phyloP scores from a whole-genome alignment of 768 basidiomycete species.

The Suillus sp. region DNA sequence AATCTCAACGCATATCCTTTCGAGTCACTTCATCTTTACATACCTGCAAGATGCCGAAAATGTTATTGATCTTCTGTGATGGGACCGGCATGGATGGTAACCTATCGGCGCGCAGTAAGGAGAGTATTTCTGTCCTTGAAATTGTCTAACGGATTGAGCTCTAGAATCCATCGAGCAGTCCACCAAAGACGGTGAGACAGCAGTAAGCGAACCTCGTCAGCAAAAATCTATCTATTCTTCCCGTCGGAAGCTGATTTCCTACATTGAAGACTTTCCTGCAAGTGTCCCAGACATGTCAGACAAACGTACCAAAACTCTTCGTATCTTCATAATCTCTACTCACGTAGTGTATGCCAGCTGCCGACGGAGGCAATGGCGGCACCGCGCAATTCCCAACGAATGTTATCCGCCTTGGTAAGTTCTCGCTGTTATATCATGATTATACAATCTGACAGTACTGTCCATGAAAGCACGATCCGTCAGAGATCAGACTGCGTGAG shows the following conservation, averaged over 20 bases:
- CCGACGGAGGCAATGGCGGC: no score
- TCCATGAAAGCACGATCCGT: constrained; percentile 9
- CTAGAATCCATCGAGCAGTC: background rate
- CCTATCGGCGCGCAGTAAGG: constrained; percentile 4
- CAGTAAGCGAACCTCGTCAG: background rate
- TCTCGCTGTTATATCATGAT: background rate
- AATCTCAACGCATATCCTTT: background rate
- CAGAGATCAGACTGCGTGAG: constrained; percentile 1
- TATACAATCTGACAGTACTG: background rate
- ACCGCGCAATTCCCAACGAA: constrained; percentile 9
- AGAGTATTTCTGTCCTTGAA: background rate
- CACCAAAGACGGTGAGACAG: background rate
- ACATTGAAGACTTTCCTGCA: background rate
- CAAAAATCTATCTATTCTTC: background rate
- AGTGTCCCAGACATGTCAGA: background rate
- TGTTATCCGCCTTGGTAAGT: constrained; percentile 17
- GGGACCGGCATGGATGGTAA: constrained; percentile 18
- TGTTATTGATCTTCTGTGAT: constrained; percentile 16
- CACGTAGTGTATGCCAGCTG: background rate
- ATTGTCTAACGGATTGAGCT: background rate
- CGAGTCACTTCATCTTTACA: background rate
- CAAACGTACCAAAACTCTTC: background rate
- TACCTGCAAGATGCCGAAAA: background rate
- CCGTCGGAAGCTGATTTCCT: background rate
- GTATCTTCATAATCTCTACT: background rate